Conservation (phyloP, 768 basidiomycete species). For the Cytidiella melzeri region DNA sequence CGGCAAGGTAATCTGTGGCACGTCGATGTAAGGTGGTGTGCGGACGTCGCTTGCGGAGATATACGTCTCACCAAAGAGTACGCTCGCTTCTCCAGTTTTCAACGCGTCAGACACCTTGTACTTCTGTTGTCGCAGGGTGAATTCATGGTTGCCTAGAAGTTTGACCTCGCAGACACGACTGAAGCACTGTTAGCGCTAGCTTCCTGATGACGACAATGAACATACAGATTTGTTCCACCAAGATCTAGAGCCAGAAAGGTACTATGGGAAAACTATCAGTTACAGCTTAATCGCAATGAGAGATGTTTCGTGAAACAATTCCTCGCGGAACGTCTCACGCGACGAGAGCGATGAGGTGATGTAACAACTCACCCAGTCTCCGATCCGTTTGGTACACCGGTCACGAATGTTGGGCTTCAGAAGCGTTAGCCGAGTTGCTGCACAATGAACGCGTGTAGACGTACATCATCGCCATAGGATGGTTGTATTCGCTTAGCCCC, state of each 20-base stretch:
- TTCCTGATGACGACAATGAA: not conserved
- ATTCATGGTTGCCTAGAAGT: constrained; percentile 85
- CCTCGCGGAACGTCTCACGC: not conserved
- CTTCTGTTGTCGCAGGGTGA: constrained; percentile 89
- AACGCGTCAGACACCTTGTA: constrained; percentile 92
- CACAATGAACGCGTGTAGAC: constrained; percentile 17
- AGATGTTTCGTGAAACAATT: not conserved
- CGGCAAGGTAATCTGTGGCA: constrained; percentile 87
- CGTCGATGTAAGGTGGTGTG: not conserved
- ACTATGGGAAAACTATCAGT: constrained; percentile 34
- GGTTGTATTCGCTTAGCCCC: constrained; percentile 68
- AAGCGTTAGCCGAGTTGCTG: not conserved
- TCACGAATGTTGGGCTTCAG: constrained; percentile 85
- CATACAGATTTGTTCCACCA: constrained; percentile 95
- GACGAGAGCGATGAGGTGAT: not conserved
- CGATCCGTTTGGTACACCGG: constrained; percentile 89
- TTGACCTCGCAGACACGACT: constrained; percentile 95
- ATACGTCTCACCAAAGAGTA: constrained; percentile 66
- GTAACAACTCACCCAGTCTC: constrained; percentile 70
- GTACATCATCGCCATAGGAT: constrained; percentile 91
- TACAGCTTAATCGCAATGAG: not conserved
- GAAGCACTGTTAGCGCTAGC: not conserved
- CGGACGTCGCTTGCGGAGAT: constrained; percentile 1
- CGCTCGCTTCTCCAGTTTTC: constrained; percentile 86
- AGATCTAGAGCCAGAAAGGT: constrained; percentile 96